Base-by-base conservation (phyloP, 345 rosid species). In the Limnanthes douglasii region DNA sequence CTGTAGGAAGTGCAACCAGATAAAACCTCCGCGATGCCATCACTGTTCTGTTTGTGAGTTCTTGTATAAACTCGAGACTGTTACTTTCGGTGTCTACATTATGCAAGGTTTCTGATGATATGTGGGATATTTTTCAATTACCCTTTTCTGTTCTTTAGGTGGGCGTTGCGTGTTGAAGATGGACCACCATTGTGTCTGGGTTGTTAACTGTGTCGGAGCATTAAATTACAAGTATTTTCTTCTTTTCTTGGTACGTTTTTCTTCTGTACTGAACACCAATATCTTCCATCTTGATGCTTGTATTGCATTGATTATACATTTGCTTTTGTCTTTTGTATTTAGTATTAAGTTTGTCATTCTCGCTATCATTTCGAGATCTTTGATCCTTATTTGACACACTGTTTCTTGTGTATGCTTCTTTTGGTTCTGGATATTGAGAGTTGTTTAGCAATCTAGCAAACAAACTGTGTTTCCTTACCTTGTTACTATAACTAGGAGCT, bases 131-230 rank as follows among this genome's bases (percentile, higher is more conserved):
- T n/a, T n/a, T n/a, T n/a, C n/a, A n/a, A n/a, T n/a, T n/a, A n/a
- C n/a, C n/a, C n/a, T 31, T 64, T 57, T 41, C n/a, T 7, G 28
- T 45, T 11, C 52, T 45, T 44, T 69, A 90, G 98, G 98, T 56
- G 94, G 85, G 24, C 60, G 86, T 40, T 90, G 98, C 50, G 73
- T 80, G 24, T 73, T 90, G 34, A 90, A 84, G 67, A 90, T 90
- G 98, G 94, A 90, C 34, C 96, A 80, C 48, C 98, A 90, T 64
- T 90, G 98, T 61, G 88, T 90, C 15, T 90, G 98, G 98, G 98
- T 90, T 68, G 98, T 90, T 30, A 84, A 78, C 53, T 90, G 98
- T 44, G 98, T 90, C 20, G 98, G 98, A 17, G 98, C 93, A 1
- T 66, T 75, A 34, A 84, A 84, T 57, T 90, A 84, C 50, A 90